Evolutionary conservation across 1,284 basidiomycete genomes (phyloP), one percentile per base, ranked within the genome.

Genomic region (Fomitopsis pinicola): DNA sequence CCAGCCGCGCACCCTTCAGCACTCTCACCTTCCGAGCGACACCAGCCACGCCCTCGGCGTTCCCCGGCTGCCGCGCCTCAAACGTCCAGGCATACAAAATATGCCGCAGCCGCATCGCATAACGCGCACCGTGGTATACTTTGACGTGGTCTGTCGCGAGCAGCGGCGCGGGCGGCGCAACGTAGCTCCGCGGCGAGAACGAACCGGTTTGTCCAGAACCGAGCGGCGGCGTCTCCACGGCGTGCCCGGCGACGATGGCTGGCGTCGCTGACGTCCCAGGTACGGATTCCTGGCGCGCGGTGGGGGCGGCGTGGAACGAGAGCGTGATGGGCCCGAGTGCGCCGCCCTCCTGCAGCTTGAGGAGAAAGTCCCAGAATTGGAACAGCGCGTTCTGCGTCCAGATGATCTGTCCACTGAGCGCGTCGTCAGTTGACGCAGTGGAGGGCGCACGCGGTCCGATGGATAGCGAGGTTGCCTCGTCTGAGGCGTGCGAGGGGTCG

Each of bases 301-400:
- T 44, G 19, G 71, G 57, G 22, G 79, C 74, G 15, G 74, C 66
- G 65, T 84, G 78, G 65, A 86, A 85, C 5, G 85, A 82, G 8
- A 88, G 56, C 0, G 83, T 81, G 10, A 88, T 66, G 0, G 79
- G 68, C 2, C 86, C 87, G 15, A 84, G 60, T 8, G 68, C 71
- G 4, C 72, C 68, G 44, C 73, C 73, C 17, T 74, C 68, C 45
- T 77, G 78, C 3, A 86, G 62, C 7, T 68, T 65, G 46, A 78
- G 64, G 3, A 89, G 76, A 65, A 83, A 87, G 0, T 67, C 52
- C 87, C 87, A 89, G 62, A 89, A 79, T 10, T 74, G 65, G 4
- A 61, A 56, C 17, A 89, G 63, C 1, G 82, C 74, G 14, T 67
- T 64, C 5, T 66, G 69, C 1, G 85, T 85, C 87, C 87, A 89